Evolutionary conservation across 2,329 filamentous ascomycete genomes (phyloP).

Genomic region (Chrysoporthe austroafricana): DNA sequence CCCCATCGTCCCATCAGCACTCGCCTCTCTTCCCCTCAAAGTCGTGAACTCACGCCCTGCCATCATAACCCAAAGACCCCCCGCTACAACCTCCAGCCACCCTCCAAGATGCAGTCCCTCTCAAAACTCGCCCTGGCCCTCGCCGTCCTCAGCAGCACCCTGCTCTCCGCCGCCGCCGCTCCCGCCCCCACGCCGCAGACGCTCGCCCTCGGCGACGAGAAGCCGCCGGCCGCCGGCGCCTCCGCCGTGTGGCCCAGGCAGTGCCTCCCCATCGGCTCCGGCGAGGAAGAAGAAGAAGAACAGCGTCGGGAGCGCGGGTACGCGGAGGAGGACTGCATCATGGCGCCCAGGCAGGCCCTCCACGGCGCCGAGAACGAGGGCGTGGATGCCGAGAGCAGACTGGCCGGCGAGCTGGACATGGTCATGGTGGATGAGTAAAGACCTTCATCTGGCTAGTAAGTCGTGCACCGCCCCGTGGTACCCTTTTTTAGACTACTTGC

Average conservation of each 20-base stretch:
- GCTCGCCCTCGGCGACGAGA: neutral
- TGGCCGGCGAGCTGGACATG: neutral
- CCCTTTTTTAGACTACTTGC: neutral
- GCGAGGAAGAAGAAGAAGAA: neutral
- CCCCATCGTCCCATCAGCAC: neutral
- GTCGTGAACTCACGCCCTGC: neutral
- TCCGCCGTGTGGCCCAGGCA: neutral
- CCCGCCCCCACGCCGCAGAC: constrained; percentile 7
- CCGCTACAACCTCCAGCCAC: no score
- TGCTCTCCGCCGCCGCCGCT: neutral
- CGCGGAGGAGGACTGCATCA: neutral
- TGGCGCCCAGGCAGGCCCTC: neutral
- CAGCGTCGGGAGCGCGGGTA: neutral
- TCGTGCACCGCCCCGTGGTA: neutral
- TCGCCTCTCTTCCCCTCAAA: neutral
- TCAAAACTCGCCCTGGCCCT: constrained; percentile 12
- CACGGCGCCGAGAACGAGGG: neutral
- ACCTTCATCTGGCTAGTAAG: neutral
- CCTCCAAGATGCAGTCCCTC: neutral
- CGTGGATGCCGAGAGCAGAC: neutral
- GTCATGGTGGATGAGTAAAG: neutral
- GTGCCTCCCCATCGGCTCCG: neutral
- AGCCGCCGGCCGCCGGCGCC: neutral
- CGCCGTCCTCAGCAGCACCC: neutral
- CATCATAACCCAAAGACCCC: neutral